These are phyloP conservation scores for Acanthochlamys bracteata DNA, from an alignment of 106 monocot genomes.

Conservation along the genomic window DNA sequence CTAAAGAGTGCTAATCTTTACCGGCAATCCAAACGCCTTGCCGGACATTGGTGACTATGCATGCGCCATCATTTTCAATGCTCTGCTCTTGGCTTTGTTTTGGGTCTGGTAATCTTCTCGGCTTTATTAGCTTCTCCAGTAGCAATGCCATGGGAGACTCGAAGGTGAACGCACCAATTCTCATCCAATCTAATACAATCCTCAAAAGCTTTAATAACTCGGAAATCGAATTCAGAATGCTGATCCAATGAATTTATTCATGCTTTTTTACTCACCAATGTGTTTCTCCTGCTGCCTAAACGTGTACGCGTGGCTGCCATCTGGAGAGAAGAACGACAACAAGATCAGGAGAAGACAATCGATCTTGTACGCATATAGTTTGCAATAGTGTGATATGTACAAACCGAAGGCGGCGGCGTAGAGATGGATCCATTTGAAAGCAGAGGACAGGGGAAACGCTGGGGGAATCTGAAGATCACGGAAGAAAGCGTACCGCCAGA, in stretches of 20 bases:
- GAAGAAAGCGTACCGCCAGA: slow-evolving; percentile 81
- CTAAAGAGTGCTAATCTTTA: neutral
- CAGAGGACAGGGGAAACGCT: slow-evolving; percentile 7
- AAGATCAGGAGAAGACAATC: neutral
- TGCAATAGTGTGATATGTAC: neutral
- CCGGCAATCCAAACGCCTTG: slow-evolving; percentile 69
- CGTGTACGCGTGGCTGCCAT: slow-evolving; percentile 52
- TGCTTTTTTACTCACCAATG: slow-evolving; percentile 28
- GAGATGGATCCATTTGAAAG: slow-evolving; percentile 52
- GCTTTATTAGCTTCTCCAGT: slow-evolving; percentile 29
- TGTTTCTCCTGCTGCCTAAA: slow-evolving; percentile 68
- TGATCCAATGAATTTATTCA: no score
- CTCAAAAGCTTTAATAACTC: neutral
- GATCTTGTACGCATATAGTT: no score
- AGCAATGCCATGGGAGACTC: slow-evolving; percentile 42
- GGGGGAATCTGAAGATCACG: slow-evolving; percentile 58
- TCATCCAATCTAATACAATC: slow-evolving; percentile 53
- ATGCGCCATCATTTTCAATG: slow-evolving; percentile 26
- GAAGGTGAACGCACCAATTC: slow-evolving; percentile 61
- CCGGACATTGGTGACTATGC: slow-evolving; percentile 31
- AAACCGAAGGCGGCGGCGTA: slow-evolving; percentile 64
- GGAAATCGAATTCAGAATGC: neutral
- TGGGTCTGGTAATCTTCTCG: slow-evolving; percentile 15
- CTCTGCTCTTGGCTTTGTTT: slow-evolving; percentile 18
- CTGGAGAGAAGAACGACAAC: slow-evolving; percentile 9